Conservation (phyloP, 2,329 filamentous ascomycete genomes). For the Diaporthe citri region DNA sequence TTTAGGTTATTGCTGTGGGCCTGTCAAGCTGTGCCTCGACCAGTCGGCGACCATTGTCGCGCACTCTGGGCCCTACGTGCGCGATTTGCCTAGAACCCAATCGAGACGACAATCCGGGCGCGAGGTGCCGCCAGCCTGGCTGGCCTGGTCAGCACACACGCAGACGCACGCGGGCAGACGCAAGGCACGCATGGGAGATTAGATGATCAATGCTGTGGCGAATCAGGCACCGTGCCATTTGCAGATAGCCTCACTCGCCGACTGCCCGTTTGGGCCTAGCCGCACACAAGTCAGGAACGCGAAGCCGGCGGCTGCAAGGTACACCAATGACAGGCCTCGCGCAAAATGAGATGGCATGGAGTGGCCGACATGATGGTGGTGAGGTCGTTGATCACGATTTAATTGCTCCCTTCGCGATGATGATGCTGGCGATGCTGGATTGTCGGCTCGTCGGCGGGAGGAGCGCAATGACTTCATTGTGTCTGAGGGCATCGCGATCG, state of each 20-base stretch:
- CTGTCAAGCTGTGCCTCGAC: conserved; percentile 32
- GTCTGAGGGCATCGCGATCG: conserved; percentile 27
- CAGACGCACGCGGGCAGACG: neutral
- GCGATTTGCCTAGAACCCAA: conserved; percentile 32
- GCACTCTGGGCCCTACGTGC: conserved; percentile 9
- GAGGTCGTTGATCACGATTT: conserved; percentile 24
- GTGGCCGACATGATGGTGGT: conserved; percentile 9
- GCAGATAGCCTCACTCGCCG: conserved; percentile 28
- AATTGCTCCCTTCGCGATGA: conserved; percentile 5
- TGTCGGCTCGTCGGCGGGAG: neutral
- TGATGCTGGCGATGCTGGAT: neutral
- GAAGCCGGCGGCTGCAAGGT: conserved; percentile 38
- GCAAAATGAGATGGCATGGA: conserved; percentile 39
- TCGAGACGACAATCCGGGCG: conserved; percentile 36
- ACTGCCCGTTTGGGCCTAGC: conserved; percentile 25
- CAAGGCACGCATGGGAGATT: conserved; percentile 40
- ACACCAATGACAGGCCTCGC: conserved; percentile 39
- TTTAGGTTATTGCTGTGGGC: conserved; percentile 34
- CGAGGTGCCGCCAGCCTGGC: conserved; percentile 4
- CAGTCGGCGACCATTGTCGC: conserved; percentile 25
- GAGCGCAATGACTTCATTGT: conserved; percentile 31
- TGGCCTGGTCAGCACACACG: neutral
- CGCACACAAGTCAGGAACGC: conserved; percentile 36
- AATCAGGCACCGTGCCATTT: conserved; percentile 27
- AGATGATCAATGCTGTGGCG: conserved; percentile 36